phyloP scores from a whole-genome alignment of 306 rosid genomes.

The Cicer bijugum region DNA sequence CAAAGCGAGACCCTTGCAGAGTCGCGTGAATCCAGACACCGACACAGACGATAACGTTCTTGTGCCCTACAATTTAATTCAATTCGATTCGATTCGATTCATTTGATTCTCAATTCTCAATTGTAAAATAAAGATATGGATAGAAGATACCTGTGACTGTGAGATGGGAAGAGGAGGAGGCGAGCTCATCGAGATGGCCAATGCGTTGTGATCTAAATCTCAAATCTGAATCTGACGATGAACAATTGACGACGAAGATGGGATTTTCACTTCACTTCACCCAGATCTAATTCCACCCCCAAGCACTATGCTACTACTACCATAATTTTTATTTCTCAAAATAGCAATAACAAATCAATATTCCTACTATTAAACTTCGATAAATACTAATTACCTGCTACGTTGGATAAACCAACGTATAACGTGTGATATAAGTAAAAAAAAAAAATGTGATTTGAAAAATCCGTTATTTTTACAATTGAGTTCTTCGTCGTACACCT shows the following conservation, averaged over 20 bases:
- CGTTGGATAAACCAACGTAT: no score
- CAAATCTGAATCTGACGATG: not conserved
- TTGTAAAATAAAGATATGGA: not conserved
- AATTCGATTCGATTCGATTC: not conserved
- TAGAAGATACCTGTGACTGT: slow-evolving; percentile 31
- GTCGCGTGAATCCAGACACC: slow-evolving; percentile 71
- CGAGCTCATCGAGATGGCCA: slow-evolving; percentile 27
- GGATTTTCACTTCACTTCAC: not conserved
- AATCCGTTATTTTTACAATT: no score
- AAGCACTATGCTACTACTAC: no score
- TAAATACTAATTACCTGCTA: no score
- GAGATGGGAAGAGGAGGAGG: slow-evolving; percentile 9
- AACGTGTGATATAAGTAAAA: no score
- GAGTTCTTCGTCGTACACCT: no score
- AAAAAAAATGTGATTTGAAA: no score
- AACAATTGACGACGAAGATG: not conserved
- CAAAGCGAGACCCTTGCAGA: slow-evolving; percentile 81
- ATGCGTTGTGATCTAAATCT: not conserved
- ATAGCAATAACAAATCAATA: no score
- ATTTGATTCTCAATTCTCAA: no score
- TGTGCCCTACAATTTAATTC: slow-evolving; percentile 31
- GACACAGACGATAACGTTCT: slow-evolving; percentile 49
- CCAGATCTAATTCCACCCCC: not conserved
- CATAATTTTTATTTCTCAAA: no score
- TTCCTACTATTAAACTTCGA: no score